Evolutionary conservation across 2,329 filamentous ascomycete species (phyloP).

Genomic region (Simplicillium aogashimaense): DNA sequence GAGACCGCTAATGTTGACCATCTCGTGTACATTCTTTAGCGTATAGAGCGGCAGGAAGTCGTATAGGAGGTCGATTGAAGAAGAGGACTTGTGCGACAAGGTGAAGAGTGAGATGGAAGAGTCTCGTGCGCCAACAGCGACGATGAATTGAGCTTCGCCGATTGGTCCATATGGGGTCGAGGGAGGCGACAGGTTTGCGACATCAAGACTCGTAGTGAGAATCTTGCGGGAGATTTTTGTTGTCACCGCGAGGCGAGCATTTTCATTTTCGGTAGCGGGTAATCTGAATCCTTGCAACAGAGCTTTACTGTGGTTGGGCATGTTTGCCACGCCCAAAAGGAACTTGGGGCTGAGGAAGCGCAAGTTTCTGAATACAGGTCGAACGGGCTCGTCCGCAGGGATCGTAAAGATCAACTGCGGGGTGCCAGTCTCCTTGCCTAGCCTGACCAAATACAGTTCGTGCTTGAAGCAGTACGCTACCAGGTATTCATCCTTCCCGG

Average conservation of each 20-base stretch:
- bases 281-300: conserved; percentile 47
- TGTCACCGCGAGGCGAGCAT: conserved; percentile 40
- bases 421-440: conserved; percentile 38
- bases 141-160: conserved; percentile 63
- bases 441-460: conserved; percentile 59
- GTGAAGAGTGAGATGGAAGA: conserved; percentile 70
- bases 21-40: conserved; percentile 41
- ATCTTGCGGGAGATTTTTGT: conserved; percentile 55
- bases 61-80: conserved; percentile 36
- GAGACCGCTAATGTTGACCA: conserved; percentile 47
- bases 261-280: conserved; percentile 24
- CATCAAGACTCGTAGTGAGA: conserved; percentile 68
- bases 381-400: conserved; percentile 32
- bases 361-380: conserved; percentile 46
- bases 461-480: conserved; percentile 72
- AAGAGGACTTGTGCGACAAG: conserved; percentile 52
- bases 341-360: conserved; percentile 50
- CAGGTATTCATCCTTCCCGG: conserved; percentile 51
- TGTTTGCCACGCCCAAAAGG: conserved; percentile 46
- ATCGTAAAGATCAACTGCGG: conserved; percentile 48
- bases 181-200: conserved; percentile 55
- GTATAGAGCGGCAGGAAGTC: conserved; percentile 43
- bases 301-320: conserved; percentile 47
- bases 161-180: conserved; percentile 37
- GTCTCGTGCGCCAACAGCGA: conserved; percentile 74